Conservation (phyloP, 176 grass and related monocot species). For the Carex scoparia region DNA sequence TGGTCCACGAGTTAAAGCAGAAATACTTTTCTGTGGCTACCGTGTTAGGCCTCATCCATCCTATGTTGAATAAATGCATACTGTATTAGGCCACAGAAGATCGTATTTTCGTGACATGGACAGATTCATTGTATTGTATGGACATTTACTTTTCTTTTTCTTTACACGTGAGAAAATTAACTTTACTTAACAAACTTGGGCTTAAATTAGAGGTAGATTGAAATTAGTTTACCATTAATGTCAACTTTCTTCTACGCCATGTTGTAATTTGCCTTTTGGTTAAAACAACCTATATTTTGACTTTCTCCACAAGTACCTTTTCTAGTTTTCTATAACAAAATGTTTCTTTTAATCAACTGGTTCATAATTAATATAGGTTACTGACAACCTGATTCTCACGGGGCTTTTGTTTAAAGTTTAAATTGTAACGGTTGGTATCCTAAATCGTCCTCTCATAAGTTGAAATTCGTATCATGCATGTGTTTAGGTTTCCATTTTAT, state of each 20-base stretch:
- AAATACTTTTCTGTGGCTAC: background rate
- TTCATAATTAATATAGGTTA: background rate
- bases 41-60: background rate
- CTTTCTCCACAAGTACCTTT: background rate
- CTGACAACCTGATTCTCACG: background rate
- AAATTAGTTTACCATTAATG: background rate
- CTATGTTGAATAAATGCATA: background rate
- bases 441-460: background rate
- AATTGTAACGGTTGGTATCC: background rate
- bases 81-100: background rate
- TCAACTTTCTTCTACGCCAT: background rate
- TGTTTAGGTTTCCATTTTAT: conserved; percentile 1
- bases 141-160: background rate
- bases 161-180: background rate
- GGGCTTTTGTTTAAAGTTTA: background rate
- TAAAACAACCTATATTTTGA: background rate
- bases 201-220: background rate
- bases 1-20: background rate
- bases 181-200: background rate
- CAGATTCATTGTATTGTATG: background rate
- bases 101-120: background rate
- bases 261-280: background rate
- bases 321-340: conserved; percentile 3
- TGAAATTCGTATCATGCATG: background rate
- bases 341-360: background rate